These are phyloP conservation scores for Chlamydomonas reinhardtii DNA, from an alignment of 163 green algal genomes.

Conservation along the genomic window DNA sequence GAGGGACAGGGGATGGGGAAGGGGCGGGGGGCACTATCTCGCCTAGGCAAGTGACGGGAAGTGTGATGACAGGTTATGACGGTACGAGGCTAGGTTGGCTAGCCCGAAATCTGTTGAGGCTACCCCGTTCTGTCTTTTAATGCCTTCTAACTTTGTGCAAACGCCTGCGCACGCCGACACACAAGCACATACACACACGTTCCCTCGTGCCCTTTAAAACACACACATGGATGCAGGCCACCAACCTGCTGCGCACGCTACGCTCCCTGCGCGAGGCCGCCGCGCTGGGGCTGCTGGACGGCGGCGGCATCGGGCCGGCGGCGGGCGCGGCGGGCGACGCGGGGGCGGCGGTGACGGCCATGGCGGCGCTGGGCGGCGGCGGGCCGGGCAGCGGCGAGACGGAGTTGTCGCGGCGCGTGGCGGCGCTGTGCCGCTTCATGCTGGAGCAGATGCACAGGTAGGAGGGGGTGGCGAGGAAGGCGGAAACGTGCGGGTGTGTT, in stretches of 20 bases:
- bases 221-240: conserved; percentile 66
- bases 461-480: conserved; percentile 4
- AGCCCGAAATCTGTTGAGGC: too few species aligned
- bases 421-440: conserved; percentile 84
- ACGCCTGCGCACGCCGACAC: too few species aligned
- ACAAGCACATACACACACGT: too few species aligned
- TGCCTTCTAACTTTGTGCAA: too few species aligned
- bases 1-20: too few species aligned
- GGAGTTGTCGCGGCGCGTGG: conserved; percentile 71
- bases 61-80: too few species aligned
- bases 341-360: conserved; percentile 12
- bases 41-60: too few species aligned
- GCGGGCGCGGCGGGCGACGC: conserved; percentile 54
- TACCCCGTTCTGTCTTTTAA: too few species aligned
- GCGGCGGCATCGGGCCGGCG: conserved; percentile 30
- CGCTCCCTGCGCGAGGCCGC: conserved; percentile 77
- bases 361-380: conserved; percentile 30
- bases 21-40: too few species aligned
- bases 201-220: too few species aligned
- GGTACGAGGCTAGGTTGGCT: too few species aligned
- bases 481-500: too few species aligned
- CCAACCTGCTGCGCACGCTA: conserved; percentile 92
- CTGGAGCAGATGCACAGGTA: conserved; percentile 82
- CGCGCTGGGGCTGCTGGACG: conserved; percentile 91
- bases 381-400: conserved; percentile 9